Conservation (phyloP, 2,329 filamentous ascomycete species). For the Hypoxylon sp. region DNA sequence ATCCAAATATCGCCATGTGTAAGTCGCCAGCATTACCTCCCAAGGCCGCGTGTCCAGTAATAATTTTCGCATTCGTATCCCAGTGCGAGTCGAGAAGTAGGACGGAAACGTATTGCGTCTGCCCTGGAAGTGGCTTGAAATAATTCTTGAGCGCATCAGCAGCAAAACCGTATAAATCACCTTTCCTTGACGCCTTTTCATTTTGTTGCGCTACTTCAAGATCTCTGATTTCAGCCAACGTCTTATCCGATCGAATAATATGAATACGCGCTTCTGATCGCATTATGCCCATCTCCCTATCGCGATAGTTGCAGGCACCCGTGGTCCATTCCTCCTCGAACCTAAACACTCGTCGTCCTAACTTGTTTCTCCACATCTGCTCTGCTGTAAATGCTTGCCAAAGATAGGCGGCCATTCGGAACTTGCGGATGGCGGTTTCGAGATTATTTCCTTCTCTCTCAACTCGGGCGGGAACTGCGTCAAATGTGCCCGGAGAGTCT, state of each 20-base stretch:
- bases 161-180: slow-evolving; percentile 82
- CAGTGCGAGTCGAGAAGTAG: slow-evolving; percentile 91
- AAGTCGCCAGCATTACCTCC: slow-evolving; percentile 81
- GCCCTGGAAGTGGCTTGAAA: slow-evolving; percentile 80
- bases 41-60: slow-evolving; percentile 87
- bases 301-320: slow-evolving; percentile 82
- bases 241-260: slow-evolving; percentile 85
- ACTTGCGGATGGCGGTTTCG: slow-evolving; percentile 87
- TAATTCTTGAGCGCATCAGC: slow-evolving; percentile 82
- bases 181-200: slow-evolving; percentile 75
- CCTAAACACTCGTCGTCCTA: slow-evolving; percentile 87
- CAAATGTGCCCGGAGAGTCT: slow-evolving; percentile 89
- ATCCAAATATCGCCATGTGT: slow-evolving; percentile 91
- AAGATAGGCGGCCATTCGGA: slow-evolving; percentile 93
- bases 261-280: slow-evolving; percentile 94
- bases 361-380: slow-evolving; percentile 91
- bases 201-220: slow-evolving; percentile 85
- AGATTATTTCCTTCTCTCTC: slow-evolving; percentile 86
- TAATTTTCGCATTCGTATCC: slow-evolving; percentile 78
- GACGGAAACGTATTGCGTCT: slow-evolving; percentile 90
- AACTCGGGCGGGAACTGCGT: slow-evolving; percentile 81
- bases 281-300: slow-evolving; percentile 79
- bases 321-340: slow-evolving; percentile 96
- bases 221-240: slow-evolving; percentile 85
- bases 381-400: slow-evolving; percentile 98